Conservation (phyloP, 2,329 filamentous ascomycete genomes). For the Talaromyces sp. region DNA sequence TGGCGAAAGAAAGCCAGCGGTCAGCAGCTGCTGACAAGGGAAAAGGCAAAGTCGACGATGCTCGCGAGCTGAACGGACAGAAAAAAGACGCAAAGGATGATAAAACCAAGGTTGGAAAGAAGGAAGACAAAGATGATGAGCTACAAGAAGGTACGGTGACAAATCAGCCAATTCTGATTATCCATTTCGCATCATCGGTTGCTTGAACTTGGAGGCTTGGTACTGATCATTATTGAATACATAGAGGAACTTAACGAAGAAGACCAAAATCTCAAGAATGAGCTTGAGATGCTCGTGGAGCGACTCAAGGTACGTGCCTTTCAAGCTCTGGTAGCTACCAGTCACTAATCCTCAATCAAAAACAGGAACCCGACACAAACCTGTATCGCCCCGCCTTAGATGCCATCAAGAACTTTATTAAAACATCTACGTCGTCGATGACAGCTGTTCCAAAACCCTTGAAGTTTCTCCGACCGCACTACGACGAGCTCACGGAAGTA, state of each 20-base stretch:
- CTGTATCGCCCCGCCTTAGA: constrained; percentile 92
- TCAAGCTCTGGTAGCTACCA: neutral
- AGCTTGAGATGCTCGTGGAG: constrained; percentile 97
- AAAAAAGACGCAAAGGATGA: constrained; percentile 62
- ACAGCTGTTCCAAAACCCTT: constrained; percentile 97
- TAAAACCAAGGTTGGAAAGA: constrained; percentile 68
- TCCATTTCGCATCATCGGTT: neutral
- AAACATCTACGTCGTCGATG: constrained; percentile 99
- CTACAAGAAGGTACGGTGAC: constrained; percentile 54
- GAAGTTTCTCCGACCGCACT: constrained; percentile 96
- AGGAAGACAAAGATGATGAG: constrained; percentile 65
- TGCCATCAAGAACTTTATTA: constrained; percentile 97
- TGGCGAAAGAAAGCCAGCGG: constrained; percentile 93
- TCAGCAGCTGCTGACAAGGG: constrained; percentile 85
- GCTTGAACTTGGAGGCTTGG: neutral
- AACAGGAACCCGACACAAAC: constrained; percentile 75
- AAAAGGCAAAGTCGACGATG: constrained; percentile 82
- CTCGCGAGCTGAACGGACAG: constrained; percentile 58
- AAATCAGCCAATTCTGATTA: neutral
- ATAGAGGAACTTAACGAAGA: constrained; percentile 92
- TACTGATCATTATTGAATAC: constrained; percentile 38
- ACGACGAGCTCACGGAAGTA: constrained; percentile 79
- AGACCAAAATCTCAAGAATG: constrained; percentile 95
- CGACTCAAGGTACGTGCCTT: constrained; percentile 69
- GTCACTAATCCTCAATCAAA: constrained; percentile 8